Conservation (phyloP, 352 stramenopile genomes). For the Globisporangium mamillatum region DNA sequence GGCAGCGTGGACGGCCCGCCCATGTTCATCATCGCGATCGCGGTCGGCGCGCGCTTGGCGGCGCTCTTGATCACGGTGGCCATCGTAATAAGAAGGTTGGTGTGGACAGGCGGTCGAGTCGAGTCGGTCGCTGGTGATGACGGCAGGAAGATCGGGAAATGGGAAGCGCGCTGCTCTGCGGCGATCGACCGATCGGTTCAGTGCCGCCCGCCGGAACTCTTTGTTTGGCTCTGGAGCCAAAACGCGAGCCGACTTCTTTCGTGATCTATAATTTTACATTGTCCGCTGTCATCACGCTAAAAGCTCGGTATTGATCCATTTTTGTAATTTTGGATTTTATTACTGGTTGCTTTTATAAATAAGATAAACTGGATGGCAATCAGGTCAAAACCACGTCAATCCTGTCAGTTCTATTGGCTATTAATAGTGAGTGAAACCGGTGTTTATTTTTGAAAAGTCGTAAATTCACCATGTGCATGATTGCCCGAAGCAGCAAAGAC, state of each 20-base stretch:
- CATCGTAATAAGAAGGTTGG: neutral
- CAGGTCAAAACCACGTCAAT: too few relatives aligned
- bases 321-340: too few relatives aligned
- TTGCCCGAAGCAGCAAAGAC: too few relatives aligned
- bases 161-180: neutral
- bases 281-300: too few relatives aligned
- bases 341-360: too few relatives aligned
- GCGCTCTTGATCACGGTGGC: slow-evolving; percentile 31
- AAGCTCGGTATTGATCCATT: neutral
- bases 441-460: too few relatives aligned
- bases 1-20: slow-evolving; percentile 93
- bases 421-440: too few relatives aligned
- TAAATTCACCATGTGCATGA: too few relatives aligned
- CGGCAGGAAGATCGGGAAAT: neutral
- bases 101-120: neutral
- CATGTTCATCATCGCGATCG: slow-evolving; percentile 95
- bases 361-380: too few relatives aligned
- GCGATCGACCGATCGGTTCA: neutral
- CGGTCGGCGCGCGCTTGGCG: slow-evolving; percentile 45
- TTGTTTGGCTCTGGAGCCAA: neutral
- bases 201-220: neutral
- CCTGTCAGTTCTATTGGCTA: too few relatives aligned
- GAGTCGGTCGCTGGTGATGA: neutral
- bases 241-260: neutral
- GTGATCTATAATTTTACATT: too few relatives aligned